Evolutionary conservation across 2,329 filamentous ascomycete genomes (phyloP).

Genomic region (Didymella pinodella): DNA sequence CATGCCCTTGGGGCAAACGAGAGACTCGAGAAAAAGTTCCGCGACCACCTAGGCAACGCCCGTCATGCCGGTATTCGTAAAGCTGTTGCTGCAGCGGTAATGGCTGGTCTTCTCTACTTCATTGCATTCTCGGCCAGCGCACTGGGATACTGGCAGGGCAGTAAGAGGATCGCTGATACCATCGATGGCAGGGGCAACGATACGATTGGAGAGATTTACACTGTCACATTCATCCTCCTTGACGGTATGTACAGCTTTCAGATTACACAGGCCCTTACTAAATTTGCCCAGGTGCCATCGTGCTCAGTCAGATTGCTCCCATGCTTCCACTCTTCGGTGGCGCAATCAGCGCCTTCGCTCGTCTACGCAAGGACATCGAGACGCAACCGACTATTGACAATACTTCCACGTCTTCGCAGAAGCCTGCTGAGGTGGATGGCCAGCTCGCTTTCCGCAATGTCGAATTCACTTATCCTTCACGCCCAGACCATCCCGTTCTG

Average conservation of each 20-base stretch:
- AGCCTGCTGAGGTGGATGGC: slow-evolving; percentile 56
- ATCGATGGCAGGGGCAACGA: slow-evolving; percentile 43
- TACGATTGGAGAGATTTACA: slow-evolving; percentile 60
- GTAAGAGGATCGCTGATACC: slow-evolving; percentile 60
- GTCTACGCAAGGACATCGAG: slow-evolving; percentile 67
- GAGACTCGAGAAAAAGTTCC: slow-evolving; percentile 68
- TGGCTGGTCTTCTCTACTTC: slow-evolving; percentile 70
- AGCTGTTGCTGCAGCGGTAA: slow-evolving; percentile 63
- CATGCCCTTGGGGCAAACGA: slow-evolving; percentile 69
- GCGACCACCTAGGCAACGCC: slow-evolving; percentile 60
- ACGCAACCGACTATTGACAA: slow-evolving; percentile 52
- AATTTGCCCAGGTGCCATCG: slow-evolving; percentile 51
- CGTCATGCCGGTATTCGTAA: slow-evolving; percentile 66
- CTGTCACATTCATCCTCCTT: slow-evolving; percentile 64
- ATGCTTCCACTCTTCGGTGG: slow-evolving; percentile 60
- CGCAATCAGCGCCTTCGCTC: slow-evolving; percentile 63
- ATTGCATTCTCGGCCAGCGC: slow-evolving; percentile 73
- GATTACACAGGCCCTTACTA: neutral
- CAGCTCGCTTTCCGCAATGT: slow-evolving; percentile 51
- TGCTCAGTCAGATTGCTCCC: slow-evolving; percentile 57
- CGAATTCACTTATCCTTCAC: slow-evolving; percentile 53
- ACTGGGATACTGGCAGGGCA: slow-evolving; percentile 73
- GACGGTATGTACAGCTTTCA: slow-evolving; percentile 51
- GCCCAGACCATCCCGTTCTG: slow-evolving; percentile 51
- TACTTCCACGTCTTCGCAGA: slow-evolving; percentile 40